Evolutionary conservation across 129 eudicot species (phyloP).

Genomic region (Deinandra increscens): DNA sequence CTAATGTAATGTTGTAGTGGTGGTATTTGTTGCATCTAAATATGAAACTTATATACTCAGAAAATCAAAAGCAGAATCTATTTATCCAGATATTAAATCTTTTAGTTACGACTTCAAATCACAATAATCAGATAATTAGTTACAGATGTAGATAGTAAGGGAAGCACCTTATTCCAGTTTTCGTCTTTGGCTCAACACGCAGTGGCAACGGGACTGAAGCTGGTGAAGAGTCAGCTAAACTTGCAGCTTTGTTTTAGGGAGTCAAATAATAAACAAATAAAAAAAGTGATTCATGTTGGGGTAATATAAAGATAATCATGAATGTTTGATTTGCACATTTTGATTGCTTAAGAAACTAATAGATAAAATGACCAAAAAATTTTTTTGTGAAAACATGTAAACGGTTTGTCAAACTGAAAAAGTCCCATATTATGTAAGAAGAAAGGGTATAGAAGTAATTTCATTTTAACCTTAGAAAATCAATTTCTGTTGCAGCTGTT

Average conservation of each 20-base stretch:
- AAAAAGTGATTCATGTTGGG: too few relatives aligned
- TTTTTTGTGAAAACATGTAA: too few relatives aligned
- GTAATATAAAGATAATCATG: neutral
- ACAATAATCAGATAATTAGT: neutral
- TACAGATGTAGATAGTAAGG: slow-evolving; percentile 24
- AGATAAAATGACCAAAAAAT: neutral
- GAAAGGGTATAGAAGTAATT: too few relatives aligned
- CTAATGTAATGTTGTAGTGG: neutral
- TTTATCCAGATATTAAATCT: neutral
- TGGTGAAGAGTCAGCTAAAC: slow-evolving; percentile 75
- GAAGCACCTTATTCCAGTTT: slow-evolving; percentile 87
- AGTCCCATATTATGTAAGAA: neutral
- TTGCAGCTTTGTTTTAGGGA: slow-evolving; percentile 76
- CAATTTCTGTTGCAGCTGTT: too few relatives aligned
- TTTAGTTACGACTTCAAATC: neutral
- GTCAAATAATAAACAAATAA: slow-evolving; percentile 32
- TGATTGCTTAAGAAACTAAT: neutral
- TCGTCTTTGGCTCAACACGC: slow-evolving; percentile 95
- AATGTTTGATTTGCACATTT: neutral
- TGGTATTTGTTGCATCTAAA: neutral
- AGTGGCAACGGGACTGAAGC: slow-evolving; percentile 78
- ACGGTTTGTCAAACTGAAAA: neutral
- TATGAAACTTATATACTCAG: neutral
- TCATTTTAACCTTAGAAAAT: too few relatives aligned
- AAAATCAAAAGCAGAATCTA: neutral